Evolutionary conservation across 257 asterid species (phyloP), one percentile per base, ranked within the genome.

Genomic region (Solanum dulcamara): DNA sequence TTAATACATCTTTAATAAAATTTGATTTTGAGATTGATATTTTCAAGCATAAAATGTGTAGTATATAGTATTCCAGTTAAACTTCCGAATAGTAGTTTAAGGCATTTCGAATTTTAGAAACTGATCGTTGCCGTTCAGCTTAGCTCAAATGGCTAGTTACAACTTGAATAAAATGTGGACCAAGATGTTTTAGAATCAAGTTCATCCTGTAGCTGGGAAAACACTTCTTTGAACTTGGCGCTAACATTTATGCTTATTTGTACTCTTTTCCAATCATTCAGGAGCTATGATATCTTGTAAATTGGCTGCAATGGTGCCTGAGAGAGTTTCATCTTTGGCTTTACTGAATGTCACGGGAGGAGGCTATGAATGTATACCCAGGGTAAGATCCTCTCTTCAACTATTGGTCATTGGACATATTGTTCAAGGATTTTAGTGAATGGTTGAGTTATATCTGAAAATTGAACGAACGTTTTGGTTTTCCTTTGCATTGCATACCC

Each of bases 201-300:
- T 35, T 48, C 81, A 30, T 66, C 7, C 33, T n/a, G 2, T 32
- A 7, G 51, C 81, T 44, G 44, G 80, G 46, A 64, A 64, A 17
- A 46, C 24, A 32, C 81, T 62, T 33, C 7, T 70, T 70, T 67
- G 40, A 55, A n/a, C n/a, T n/a, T n/a, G n/a, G n/a, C n/a, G n/a
- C n/a, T 68, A 30, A 33, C 70, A 17, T 33, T 28, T 68, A 15
- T 84, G 62, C 30, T 48, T 83, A 32, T 42, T 33, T 67, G 82
- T 24, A 30, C 80, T 48, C 38, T 84, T 66, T 67, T 81, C 67
- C 57, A 88, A 50, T 77, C 28, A 87, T 85, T 88, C 91, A 97
- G 99, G 99, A 85, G 99, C 96, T 62, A 97, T 97, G 99, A 91
- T 97, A 80, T 89, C 99, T 89, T 93, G 99, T 88, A 97, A 92